These are phyloP conservation scores for Ophiostoma australiae DNA, from an alignment of 2,329 filamentous ascomycete species.

Conservation along the genomic window DNA sequence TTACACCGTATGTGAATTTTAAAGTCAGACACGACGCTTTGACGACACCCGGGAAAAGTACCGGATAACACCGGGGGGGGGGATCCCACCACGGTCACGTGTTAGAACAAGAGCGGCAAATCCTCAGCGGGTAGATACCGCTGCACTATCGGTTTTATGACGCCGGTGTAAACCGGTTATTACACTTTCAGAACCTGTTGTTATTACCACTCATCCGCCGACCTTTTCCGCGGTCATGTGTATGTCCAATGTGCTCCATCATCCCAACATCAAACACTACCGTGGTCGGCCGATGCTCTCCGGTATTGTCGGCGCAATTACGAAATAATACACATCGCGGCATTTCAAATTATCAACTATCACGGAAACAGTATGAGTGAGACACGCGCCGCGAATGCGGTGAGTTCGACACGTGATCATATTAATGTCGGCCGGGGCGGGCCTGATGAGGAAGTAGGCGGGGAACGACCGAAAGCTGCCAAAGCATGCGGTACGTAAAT, in stretches of 20 bases:
- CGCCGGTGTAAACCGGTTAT: not conserved
- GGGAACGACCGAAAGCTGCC: constrained; percentile 20
- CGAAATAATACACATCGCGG: constrained; percentile 6
- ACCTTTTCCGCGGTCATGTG: not conserved
- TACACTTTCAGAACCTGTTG: not conserved
- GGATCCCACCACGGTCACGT: too few relatives aligned
- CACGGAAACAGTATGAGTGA: not conserved
- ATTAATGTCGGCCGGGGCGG: not conserved
- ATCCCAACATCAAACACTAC: not conserved
- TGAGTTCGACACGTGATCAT: not conserved
- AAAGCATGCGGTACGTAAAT: constrained; percentile 24
- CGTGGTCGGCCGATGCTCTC: not conserved
- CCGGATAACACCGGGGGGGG: constrained; percentile 2
- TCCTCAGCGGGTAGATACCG: not conserved
- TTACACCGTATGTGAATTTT: not conserved
- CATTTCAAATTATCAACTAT: not conserved
- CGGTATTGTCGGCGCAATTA: constrained; percentile 12
- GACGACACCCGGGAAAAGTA: not conserved
- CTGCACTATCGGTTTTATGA: not conserved
- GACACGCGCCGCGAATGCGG: not conserved
- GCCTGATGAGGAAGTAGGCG: not conserved
- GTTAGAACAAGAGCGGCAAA: not conserved
- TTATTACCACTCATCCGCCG: not conserved
- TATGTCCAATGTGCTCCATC: not conserved
- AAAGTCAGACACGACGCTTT: not conserved